Base-by-base conservation (phyloP, 2,329 filamentous ascomycete genomes). In the Alternaria infectoria region DNA sequence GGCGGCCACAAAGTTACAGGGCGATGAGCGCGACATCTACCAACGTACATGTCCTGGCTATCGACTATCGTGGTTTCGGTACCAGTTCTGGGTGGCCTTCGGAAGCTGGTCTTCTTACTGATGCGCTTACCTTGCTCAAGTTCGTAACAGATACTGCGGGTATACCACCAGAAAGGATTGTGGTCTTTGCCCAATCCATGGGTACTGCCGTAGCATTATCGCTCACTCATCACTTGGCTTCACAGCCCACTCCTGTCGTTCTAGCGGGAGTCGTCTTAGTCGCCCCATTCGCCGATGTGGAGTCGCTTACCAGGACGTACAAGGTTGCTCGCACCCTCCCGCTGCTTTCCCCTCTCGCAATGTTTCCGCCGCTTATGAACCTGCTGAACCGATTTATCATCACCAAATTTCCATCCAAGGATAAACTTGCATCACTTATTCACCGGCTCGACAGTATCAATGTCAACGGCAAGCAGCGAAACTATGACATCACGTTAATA, bases 31-130 rank as follows among this genome's bases (percentile, higher is more conserved):
- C 79, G 0, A 79, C 83, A 2, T 83, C 86, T 0, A 70, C 79
- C 19, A 86, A 85, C 43, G 86, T 88, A 3, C 87, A 90, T 68
- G 82, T 86, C 40, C 70, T 90, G 9, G 82, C 86, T 2, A 84
- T 90, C 57, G 88, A 90, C 75, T 90, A 89, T 68, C 83, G 88
- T 6, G 88, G 88, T 1, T 90, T 87, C 66, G 88, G 88, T 1
- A 74, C 72, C 5, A 87, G 84, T 54, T 84, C 78, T 0, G 87
- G 87, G 2, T 71, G 74, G 6, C 87, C 87, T 0, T 87, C 86
- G 0, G 88, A 90, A 72, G 51, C 71, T 1, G 87, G 88, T 0
- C 76, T 90, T 1, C 77, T 87, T 12, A 74, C 73, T 1, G 88
- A 90, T 70, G 87, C 86, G 1, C 68, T 85, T 0, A 78, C 85